Evolutionary conservation across 2,329 filamentous ascomycete species (phyloP).

Genomic region (Aspergillus arachidicola): DNA sequence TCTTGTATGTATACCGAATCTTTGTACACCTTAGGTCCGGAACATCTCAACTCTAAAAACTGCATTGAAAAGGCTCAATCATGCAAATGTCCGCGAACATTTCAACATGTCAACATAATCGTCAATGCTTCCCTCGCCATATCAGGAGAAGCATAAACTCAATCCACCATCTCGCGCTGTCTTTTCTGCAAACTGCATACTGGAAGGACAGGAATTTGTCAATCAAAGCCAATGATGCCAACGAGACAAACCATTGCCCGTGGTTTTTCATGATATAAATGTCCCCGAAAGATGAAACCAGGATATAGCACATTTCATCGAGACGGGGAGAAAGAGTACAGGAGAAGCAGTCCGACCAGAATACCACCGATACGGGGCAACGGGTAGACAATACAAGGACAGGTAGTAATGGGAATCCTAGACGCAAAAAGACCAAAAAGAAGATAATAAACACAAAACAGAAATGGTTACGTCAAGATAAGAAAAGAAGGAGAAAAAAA

Average conservation of each 20-base stretch:
- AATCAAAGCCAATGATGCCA: slow-evolving; percentile 1
- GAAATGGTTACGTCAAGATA: slow-evolving; percentile 8
- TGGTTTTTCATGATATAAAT: background rate
- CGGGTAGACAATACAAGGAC: background rate
- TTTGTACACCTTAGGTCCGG: background rate
- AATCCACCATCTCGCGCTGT: background rate
- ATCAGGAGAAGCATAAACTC: background rate
- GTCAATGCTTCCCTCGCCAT: background rate
- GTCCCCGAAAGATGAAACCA: background rate
- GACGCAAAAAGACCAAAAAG: slow-evolving; percentile 7
- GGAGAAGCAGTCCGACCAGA: background rate
- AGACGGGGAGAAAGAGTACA: background rate
- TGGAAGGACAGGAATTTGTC: background rate
- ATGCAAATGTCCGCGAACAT: background rate
- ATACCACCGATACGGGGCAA: background rate
- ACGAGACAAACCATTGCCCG: background rate
- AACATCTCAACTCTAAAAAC: background rate
- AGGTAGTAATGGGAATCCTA: slow-evolving; percentile 20
- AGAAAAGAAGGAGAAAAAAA: slow-evolving; percentile 6
- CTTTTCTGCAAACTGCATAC: background rate
- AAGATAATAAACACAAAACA: slow-evolving; percentile 8
- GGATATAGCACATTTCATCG: background rate
- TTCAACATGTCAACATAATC: background rate
- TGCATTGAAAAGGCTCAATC: background rate
- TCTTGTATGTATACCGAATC: background rate